Conservation (phyloP, 768 basidiomycete species). For the Naganishia antarctica region DNA sequence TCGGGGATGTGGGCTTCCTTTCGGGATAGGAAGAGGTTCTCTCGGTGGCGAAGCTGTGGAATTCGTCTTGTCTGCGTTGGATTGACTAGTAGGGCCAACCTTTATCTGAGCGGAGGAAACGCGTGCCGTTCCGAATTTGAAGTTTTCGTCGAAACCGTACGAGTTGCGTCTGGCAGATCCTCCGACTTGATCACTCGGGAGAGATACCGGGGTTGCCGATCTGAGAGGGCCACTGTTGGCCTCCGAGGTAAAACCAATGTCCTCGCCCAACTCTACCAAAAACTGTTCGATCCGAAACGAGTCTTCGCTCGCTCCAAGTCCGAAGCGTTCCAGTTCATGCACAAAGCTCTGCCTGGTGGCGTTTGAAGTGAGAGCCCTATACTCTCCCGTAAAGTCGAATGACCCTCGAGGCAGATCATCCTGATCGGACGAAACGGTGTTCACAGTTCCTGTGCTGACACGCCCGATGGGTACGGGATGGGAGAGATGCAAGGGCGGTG, state of each 20-base stretch:
- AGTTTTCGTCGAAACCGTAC: conserved; percentile 25
- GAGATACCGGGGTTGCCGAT: no score
- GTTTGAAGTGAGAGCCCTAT: conserved; percentile 37
- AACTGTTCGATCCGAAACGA: conserved; percentile 2
- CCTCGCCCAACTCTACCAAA: not conserved
- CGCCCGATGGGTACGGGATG: not conserved
- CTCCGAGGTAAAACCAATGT: no score
- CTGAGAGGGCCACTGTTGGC: no score
- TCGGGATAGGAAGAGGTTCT: conserved; percentile 1
- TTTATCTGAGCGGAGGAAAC: conserved; percentile 27
- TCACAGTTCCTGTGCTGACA: not conserved
- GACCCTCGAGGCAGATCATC: conserved; percentile 32
- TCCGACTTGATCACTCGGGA: no score
- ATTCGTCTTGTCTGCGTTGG: conserved; percentile 16
- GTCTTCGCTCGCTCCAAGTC: conserved; percentile 2
- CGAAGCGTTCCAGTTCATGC: conserved; percentile 32
- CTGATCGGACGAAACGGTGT: conserved; percentile 3
- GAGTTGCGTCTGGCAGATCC: conserved; percentile 3
- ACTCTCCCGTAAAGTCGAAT: conserved; percentile 47
- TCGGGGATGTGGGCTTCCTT: conserved; percentile 13
- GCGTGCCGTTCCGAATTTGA: conserved; percentile 21
- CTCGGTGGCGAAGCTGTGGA: conserved; percentile 3
- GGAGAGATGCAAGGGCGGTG: no score
- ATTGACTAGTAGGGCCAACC: conserved; percentile 12
- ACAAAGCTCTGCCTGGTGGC: conserved; percentile 39